A percentile compares a stretch with the other conserved stretches of the same genome.
Evolutionary conservation across 495 filamentous ascomycete species (phyloP).

Genomic region (Chaetomium tenue): DNA sequence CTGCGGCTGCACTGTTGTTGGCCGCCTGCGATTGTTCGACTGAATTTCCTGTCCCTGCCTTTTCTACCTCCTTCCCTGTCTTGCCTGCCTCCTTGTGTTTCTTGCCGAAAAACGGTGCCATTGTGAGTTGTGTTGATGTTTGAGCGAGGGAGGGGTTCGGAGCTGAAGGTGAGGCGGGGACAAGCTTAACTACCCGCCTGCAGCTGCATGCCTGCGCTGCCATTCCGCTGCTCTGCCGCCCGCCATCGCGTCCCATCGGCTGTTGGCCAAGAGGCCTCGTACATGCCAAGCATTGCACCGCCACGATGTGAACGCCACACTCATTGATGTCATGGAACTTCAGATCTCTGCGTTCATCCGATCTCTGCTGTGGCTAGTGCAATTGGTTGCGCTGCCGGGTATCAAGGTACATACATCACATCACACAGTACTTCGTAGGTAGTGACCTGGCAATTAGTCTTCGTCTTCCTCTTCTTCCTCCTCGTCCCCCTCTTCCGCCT

Average conservation of each 20-base stretch:
- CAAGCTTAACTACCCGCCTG: not conserved
- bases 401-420: slow-evolving; percentile 6
- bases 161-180: not conserved
- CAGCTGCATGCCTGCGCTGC: not conserved
- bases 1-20: slow-evolving; percentile 21
- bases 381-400: slow-evolving; percentile 17
- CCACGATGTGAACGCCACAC: slow-evolving; percentile 13
- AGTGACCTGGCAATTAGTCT: not conserved
- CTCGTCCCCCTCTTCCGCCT: slow-evolving; percentile 27
- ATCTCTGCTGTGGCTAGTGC: slow-evolving; percentile 13
- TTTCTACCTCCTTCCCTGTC: slow-evolving; percentile 26
- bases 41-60: slow-evolving; percentile 12
- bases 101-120: slow-evolving; percentile 16
- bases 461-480: slow-evolving; percentile 9
- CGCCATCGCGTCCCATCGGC: slow-evolving; percentile 5
- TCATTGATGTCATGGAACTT: slow-evolving; percentile 22
- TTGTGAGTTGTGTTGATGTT: not conserved
- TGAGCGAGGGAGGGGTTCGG: no score
- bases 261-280: slow-evolving; percentile 22
- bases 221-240: not conserved
- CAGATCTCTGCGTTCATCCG: not conserved
- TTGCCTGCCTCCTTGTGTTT: slow-evolving; percentile 36
- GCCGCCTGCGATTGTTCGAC: slow-evolving; percentile 25
- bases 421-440: not conserved
- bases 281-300: slow-evolving; percentile 19